A percentile compares a stretch with the other conserved stretches of the same genome.
Evolutionary conservation across 192 early-diverging fungal genomes (phyloP).

Genomic region (Rhizophagus clarus): DNA sequence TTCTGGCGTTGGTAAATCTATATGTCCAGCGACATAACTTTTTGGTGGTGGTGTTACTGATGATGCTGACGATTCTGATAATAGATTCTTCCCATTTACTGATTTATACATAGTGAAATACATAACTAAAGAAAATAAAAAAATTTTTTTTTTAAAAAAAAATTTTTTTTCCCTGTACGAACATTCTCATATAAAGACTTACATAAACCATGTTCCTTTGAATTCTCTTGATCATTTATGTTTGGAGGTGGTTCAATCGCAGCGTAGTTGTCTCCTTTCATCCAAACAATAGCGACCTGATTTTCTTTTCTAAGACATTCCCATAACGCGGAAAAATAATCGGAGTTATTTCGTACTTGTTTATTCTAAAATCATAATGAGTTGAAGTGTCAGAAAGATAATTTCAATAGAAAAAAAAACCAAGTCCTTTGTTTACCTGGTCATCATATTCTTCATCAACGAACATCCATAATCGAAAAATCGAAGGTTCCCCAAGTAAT

Average conservation of each 20-base stretch:
- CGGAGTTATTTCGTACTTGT: neutral
- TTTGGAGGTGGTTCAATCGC: neutral
- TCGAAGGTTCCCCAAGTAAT: neutral
- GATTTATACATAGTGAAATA: slow-evolving; percentile 1
- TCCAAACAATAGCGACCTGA: slow-evolving; percentile 1
- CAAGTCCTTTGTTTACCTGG: neutral
- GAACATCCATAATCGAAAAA: slow-evolving; percentile 4
- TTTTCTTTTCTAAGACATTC: slow-evolving; percentile 9
- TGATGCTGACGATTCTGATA: neutral
- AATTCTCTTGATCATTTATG: neutral
- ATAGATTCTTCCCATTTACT: neutral
- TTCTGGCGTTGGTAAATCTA: slow-evolving; percentile 12
- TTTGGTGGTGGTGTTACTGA: neutral
- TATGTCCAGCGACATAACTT: neutral
- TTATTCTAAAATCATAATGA: neutral
- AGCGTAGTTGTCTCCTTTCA: neutral
- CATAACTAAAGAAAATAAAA: neutral
- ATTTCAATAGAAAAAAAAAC: neutral
- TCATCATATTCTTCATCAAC: slow-evolving; percentile 6
- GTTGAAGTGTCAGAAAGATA: neutral
- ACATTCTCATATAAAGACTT: neutral
- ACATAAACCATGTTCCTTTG: neutral
- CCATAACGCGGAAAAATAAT: neutral
- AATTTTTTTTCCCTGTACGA: neutral
- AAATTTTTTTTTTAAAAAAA: neutral